Conservation (phyloP, 2,329 filamentous ascomycete genomes). For the Penicillium frequentans region DNA sequence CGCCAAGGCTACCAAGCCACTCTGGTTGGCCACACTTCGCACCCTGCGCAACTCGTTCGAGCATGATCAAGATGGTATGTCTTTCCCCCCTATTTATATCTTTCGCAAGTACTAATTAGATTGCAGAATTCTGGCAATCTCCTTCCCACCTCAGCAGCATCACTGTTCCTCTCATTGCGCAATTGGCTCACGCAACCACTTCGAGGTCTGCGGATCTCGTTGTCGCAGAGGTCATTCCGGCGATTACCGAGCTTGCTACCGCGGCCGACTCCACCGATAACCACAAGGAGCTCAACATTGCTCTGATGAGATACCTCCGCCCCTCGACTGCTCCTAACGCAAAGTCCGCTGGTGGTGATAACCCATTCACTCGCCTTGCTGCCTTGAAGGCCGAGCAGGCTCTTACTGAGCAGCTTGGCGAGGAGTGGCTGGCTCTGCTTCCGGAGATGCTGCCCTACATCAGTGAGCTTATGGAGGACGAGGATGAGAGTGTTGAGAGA, state of each 20-base stretch:
- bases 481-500: conserved; percentile 87
- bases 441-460: conserved; percentile 97
- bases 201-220: conserved; percentile 48
- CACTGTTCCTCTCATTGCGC: conserved; percentile 66
- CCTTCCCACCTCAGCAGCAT: conserved; percentile 81
- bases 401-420: conserved; percentile 76
- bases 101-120: not conserved
- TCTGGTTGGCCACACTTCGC: conserved; percentile 70
- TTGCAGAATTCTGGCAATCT: conserved; percentile 80
- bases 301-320: conserved; percentile 75
- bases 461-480: conserved; percentile 92
- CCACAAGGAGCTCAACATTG: conserved; percentile 82
- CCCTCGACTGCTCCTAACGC: conserved; percentile 43
- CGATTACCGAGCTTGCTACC: conserved; percentile 75
- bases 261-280: conserved; percentile 84
- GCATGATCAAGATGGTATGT: conserved; percentile 76
- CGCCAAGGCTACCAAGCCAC: conserved; percentile 52
- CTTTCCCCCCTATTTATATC: not conserved
- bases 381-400: conserved; percentile 79
- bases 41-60: conserved; percentile 76
- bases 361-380: conserved; percentile 71
- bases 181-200: conserved; percentile 55
- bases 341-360: conserved; percentile 50
- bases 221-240: conserved; percentile 62
- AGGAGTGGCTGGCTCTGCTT: conserved; percentile 88